Evolutionary conservation across 257 asterid genomes (phyloP).

Genomic region (Salvia rosmarinus): DNA sequence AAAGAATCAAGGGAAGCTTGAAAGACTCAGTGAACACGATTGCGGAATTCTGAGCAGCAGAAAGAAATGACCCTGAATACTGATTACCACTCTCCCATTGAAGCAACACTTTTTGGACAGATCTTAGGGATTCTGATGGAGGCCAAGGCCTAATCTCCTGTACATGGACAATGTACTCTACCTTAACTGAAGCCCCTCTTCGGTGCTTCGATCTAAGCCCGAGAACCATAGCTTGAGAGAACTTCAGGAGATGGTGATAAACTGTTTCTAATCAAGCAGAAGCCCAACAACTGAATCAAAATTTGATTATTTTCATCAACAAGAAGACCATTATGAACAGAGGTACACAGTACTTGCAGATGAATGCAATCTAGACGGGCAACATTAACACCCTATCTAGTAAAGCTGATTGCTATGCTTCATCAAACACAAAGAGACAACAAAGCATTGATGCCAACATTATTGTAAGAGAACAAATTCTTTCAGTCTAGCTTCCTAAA

Average conservation of each 20-base stretch:
- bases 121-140: slow-evolving; percentile 72
- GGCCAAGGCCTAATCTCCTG: slow-evolving; percentile 91
- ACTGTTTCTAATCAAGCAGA: slow-evolving; percentile 31
- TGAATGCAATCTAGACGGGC: neutral
- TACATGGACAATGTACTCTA: slow-evolving; percentile 58
- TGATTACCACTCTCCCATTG: slow-evolving; percentile 77
- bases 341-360: neutral
- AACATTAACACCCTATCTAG: no score
- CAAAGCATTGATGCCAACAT: neutral
- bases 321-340: slow-evolving; percentile 14
- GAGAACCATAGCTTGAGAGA: slow-evolving; percentile 73
- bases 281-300: slow-evolving; percentile 31
- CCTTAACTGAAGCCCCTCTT: slow-evolving; percentile 55
- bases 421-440: slow-evolving; percentile 5
- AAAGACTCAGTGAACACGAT: slow-evolving; percentile 67
- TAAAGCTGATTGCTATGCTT: no score
- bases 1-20: slow-evolving; percentile 55
- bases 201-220: slow-evolving; percentile 72
- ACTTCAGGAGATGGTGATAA: slow-evolving; percentile 19
- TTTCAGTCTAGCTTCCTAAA: slow-evolving; percentile 1
- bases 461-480: neutral
- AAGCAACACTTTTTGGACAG: slow-evolving; percentile 71
- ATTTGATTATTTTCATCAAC: slow-evolving; percentile 19
- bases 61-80: slow-evolving; percentile 57
- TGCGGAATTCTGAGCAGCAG: slow-evolving; percentile 51